Evolutionary conservation across 257 asterid species (phyloP).

Genomic region (Ajuga chamaepitys): DNA sequence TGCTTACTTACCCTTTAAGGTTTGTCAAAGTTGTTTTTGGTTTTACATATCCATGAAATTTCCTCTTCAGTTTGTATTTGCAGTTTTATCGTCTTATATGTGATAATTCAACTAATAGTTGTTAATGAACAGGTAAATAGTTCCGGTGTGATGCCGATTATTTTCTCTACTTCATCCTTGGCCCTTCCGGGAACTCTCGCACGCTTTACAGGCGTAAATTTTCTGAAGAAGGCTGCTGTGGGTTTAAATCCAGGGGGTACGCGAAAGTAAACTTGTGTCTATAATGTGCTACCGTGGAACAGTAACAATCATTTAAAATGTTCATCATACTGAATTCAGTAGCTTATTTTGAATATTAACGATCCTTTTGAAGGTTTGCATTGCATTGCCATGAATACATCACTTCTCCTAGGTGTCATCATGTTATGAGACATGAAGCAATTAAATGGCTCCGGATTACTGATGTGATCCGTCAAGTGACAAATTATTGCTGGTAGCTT

Average conservation of each 20-base stretch:
- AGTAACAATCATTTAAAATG: background rate
- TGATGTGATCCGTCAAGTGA: background rate
- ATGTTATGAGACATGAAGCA: too few relatives aligned
- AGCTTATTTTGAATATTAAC: too few relatives aligned
- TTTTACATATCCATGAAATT: background rate
- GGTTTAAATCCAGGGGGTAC: conserved; percentile 92
- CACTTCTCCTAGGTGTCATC: too few relatives aligned
- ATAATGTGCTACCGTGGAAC: background rate
- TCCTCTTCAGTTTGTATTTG: background rate
- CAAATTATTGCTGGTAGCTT: background rate
- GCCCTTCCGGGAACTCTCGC: conserved; percentile 96
- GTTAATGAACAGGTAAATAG: conserved; percentile 72
- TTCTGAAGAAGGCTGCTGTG: conserved; percentile 70
- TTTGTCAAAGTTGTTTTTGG: conserved; percentile 21
- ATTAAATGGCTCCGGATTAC: background rate
- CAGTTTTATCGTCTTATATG: background rate
- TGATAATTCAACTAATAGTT: conserved; percentile 3
- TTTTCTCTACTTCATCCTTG: conserved; percentile 93
- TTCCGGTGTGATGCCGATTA: conserved; percentile 98
- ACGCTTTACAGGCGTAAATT: conserved; percentile 79
- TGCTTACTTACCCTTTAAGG: conserved; percentile 97
- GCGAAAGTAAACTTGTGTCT: conserved; percentile 10
- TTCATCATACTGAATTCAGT: background rate
- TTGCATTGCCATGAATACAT: too few relatives aligned
- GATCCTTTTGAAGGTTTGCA: too few relatives aligned